Evolutionary conservation across 129 eudicot species (phyloP).

Genomic region (Flaveria brownii): DNA sequence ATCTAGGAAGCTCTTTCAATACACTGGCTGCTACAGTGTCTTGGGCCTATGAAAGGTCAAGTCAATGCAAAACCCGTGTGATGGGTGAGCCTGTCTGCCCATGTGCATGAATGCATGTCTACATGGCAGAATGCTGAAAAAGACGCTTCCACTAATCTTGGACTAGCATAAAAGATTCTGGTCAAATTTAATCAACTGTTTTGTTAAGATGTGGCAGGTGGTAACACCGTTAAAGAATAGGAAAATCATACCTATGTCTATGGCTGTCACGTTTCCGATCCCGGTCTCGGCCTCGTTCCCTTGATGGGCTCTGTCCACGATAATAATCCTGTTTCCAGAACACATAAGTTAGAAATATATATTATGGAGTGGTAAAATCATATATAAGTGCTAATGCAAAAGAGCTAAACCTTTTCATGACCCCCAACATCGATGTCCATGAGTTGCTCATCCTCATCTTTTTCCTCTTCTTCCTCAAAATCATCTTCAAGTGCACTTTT

Average conservation of each 20-base stretch:
- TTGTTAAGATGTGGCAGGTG: background rate
- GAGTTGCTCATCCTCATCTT: slow-evolving; percentile 84
- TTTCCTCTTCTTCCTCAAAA: slow-evolving; percentile 98
- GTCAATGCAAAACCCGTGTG: slow-evolving; percentile 35
- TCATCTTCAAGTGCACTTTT: slow-evolving; percentile 99
- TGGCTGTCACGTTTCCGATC: slow-evolving; percentile 75
- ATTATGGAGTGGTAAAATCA: slow-evolving; percentile 6
- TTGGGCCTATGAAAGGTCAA: slow-evolving; percentile 31
- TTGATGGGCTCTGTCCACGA: slow-evolving; percentile 74
- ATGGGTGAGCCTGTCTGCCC: slow-evolving; percentile 22
- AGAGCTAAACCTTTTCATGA: slow-evolving; percentile 60
- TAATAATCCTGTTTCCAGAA: slow-evolving; percentile 52
- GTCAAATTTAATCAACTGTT: background rate
- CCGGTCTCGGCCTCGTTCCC: slow-evolving; percentile 88
- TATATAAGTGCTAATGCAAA: slow-evolving; percentile 3
- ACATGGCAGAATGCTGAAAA: slow-evolving; percentile 21
- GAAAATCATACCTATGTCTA: slow-evolving; percentile 67
- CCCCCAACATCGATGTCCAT: slow-evolving; percentile 62
- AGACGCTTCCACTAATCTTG: slow-evolving; percentile 47
- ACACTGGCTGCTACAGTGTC: slow-evolving; percentile 46
- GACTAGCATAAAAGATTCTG: slow-evolving; percentile 13
- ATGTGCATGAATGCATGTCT: slow-evolving; percentile 25
- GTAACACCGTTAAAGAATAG: background rate
- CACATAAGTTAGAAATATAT: background rate
- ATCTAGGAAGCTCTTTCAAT: slow-evolving; percentile 71